These are phyloP conservation scores for Eucalyptus melliodora DNA, from an alignment of 345 rosid genomes.

Conservation along the genomic window DNA sequence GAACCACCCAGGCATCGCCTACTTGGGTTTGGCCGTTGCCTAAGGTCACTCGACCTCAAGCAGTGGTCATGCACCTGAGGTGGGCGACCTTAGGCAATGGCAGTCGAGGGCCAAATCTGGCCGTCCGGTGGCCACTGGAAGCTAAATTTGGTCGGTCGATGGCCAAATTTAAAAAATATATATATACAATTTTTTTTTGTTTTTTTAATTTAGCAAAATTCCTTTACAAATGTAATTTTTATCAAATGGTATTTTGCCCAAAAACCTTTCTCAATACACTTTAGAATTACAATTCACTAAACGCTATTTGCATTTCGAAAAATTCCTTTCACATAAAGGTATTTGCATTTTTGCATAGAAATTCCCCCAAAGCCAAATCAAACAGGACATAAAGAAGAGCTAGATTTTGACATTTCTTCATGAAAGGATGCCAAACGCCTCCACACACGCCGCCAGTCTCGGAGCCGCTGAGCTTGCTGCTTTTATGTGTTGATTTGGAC, in stretches of 20 bases:
- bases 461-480: rapidly evolving
- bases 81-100: rapidly evolving
- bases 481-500: not conserved
- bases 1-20: rapidly evolving
- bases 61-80: rapidly evolving
- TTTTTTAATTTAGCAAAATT: no score
- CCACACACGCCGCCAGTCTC: not conserved
- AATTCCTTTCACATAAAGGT: rapidly evolving
- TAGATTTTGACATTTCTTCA: not conserved
- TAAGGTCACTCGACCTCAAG: no score
- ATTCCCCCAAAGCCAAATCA: rapidly evolving
- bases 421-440: not conserved
- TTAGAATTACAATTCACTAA: no score
- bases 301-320: rapidly evolving
- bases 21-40: rapidly evolving
- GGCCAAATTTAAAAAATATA: rapidly evolving
- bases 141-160: rapidly evolving
- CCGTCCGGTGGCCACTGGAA: rapidly evolving
- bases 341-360: no score
- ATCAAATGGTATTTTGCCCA: rapidly evolving
- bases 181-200: no score
- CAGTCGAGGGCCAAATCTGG: rapidly evolving
- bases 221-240: no score
- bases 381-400: rapidly evolving
- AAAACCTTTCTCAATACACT: no score